Conservation (phyloP, 1,139 yeast species). For the Pichia sp. region DNA sequence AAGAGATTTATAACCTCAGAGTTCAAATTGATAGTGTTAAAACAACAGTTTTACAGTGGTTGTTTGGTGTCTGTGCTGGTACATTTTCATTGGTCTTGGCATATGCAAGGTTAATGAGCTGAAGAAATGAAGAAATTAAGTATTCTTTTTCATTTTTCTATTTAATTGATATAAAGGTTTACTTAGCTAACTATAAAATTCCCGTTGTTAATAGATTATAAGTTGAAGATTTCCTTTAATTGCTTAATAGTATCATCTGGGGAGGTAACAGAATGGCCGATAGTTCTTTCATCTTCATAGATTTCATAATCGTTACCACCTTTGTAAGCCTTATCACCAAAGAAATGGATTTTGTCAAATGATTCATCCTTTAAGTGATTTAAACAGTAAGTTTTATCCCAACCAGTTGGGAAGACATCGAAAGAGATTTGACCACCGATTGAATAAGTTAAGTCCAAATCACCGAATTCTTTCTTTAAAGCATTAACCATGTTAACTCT, state of each 20-base stretch:
- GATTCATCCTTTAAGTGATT: conserved; percentile 84
- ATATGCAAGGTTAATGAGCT: conserved; percentile 76
- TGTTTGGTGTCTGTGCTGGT: conserved; percentile 97
- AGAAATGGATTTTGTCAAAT: conserved; percentile 87
- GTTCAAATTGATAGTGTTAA: conserved; percentile 92
- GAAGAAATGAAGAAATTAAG: conserved; percentile 4
- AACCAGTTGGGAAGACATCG: conserved; percentile 99
- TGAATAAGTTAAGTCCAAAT: conserved; percentile 83
- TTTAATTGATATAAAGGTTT: neutral
- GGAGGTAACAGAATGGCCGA: conserved; percentile 85
- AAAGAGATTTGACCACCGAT: conserved; percentile 99
- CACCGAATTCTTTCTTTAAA: conserved; percentile 73
- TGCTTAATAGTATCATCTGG: conserved; percentile 86
- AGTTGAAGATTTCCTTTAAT: conserved; percentile 69
- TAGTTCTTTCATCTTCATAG: conserved; percentile 82
- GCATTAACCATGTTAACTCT: conserved; percentile 82
- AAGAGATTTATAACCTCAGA: conserved; percentile 89
- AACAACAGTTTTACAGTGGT: conserved; percentile 96
- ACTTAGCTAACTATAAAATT: neutral
- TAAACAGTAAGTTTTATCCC: conserved; percentile 98
- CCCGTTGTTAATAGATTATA: too few species aligned
- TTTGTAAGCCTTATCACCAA: conserved; percentile 94
- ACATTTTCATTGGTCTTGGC: conserved; percentile 90
- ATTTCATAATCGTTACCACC: conserved; percentile 99
- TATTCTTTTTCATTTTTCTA: neutral